These are phyloP conservation scores for Ustulina deusta DNA, from an alignment of 2,329 filamentous ascomycete genomes.

Conservation along the genomic window DNA sequence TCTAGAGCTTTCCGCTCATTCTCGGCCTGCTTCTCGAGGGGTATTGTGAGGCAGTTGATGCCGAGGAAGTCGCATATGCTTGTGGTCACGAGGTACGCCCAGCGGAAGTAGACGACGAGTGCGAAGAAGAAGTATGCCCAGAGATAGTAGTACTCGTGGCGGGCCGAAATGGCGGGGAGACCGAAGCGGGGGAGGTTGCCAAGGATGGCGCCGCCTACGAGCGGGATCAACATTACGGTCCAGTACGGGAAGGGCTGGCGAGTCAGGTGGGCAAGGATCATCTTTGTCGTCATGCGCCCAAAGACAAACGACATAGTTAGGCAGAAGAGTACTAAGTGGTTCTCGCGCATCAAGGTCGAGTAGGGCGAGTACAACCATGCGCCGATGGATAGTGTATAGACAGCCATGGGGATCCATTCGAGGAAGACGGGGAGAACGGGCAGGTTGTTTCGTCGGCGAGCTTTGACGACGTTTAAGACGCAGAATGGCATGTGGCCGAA, in stretches of 20 bases:
- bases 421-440: conserved; percentile 86
- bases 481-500: conserved; percentile 87
- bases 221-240: conserved; percentile 89
- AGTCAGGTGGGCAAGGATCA: conserved; percentile 95
- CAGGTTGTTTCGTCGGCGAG: conserved; percentile 77
- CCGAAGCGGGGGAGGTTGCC: conserved; percentile 85
- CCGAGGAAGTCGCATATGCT: conserved; percentile 92
- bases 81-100: conserved; percentile 90
- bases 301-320: conserved; percentile 97
- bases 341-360: conserved; percentile 82
- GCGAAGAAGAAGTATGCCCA: conserved; percentile 87
- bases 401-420: conserved; percentile 91
- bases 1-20: conserved; percentile 59
- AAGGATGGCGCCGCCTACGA: conserved; percentile 85
- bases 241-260: conserved; percentile 96
- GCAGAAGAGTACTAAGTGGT: conserved; percentile 92
- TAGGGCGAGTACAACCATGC: conserved; percentile 92
- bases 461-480: conserved; percentile 84
- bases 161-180: conserved; percentile 72
- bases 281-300: conserved; percentile 98
- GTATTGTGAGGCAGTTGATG: conserved; percentile 95
- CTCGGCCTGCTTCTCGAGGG: conserved; percentile 68
- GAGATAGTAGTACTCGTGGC: conserved; percentile 82
- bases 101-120: conserved; percentile 87
- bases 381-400: conserved; percentile 80